phyloP scores from a whole-genome alignment of 1,284 basidiomycete genomes.

The Moniliella sp. region DNA sequence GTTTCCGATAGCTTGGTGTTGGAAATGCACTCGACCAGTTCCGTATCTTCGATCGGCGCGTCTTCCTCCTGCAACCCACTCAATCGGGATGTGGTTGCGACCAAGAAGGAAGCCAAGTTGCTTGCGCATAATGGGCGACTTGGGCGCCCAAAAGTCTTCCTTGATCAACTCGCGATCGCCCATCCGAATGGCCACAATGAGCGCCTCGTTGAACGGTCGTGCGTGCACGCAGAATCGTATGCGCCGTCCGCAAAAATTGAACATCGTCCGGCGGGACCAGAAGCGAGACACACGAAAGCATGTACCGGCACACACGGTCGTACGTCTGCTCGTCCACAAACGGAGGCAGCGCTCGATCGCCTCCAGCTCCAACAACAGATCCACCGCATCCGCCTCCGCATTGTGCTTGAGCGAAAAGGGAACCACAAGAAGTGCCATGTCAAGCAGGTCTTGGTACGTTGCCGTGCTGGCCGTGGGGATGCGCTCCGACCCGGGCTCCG shows the following conservation, averaged over 20 bases:
- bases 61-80: slow-evolving; percentile 59
- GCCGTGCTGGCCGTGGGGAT: slow-evolving; percentile 12
- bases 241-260: slow-evolving; percentile 69
- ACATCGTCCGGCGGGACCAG: slow-evolving; percentile 82
- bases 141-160: slow-evolving; percentile 27
- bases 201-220: slow-evolving; percentile 71
- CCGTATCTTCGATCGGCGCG: slow-evolving; percentile 37
- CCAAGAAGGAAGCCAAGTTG: slow-evolving; percentile 86
- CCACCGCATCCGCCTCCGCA: slow-evolving; percentile 93
- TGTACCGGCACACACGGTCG: slow-evolving; percentile 82
- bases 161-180: slow-evolving; percentile 56
- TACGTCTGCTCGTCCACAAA: slow-evolving; percentile 52
- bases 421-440: slow-evolving; percentile 64
- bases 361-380: slow-evolving; percentile 80
- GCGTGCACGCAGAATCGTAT: slow-evolving; percentile 69
- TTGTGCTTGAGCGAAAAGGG: slow-evolving; percentile 81
- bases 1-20: slow-evolving; percentile 48
- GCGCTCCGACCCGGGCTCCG: background rate
- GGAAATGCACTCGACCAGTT: slow-evolving; percentile 47
- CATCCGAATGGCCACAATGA: slow-evolving; percentile 65
- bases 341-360: slow-evolving; percentile 45
- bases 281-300: slow-evolving; percentile 78
- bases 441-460: slow-evolving; percentile 46
- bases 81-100: slow-evolving; percentile 68
- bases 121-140: slow-evolving; percentile 51